Evolutionary conservation across 164 flowering plant species (phyloP), one percentile per base, ranked within the genome.

Genomic region (Magnolia officinalis): DNA sequence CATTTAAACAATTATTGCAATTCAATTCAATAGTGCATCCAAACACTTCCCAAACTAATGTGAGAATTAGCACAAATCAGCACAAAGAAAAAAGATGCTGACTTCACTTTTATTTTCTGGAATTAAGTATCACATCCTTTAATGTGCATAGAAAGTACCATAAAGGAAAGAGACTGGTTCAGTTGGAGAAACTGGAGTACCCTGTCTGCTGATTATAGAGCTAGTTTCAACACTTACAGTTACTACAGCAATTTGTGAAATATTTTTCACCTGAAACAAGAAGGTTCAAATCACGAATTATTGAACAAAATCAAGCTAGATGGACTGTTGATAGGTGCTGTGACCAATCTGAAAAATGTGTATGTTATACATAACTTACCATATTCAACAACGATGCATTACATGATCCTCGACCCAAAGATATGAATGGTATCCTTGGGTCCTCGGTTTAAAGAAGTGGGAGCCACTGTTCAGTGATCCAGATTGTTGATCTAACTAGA

Each of bases 161-260:
- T 87, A 93, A 67, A 93, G 95, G 80, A 95, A 95, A 75, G 96
- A 90, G 66, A 87, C 84, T 6, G 98, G 92, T 21, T 88, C 87
- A 72, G 84, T 88, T n/a, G 97, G 89, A 84, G 98, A 86, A 86
- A 93, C 88, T 1, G 88, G 80, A 52, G 94, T 88, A 70, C 97
- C 97, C 63, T 89, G 87, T 81, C 92, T 84, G 86, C 92, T 91
- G 68, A 83, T 83, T 58, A 93, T 87, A 61, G 84, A 82, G 59
- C 80, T 76, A 55, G 96, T 80, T n/a, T 87, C 74, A 23, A 92
- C 75, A 81, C 80, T 86, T 80, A 91, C 49, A 9, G 94, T 90
- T 72, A 90, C 85, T 23, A 93, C 76, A 51, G 93, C 88, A 75
- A 85, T 67, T 26, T 79, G 76, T 67, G 91, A 81, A 72, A 88